Evolutionary conservation across 768 basidiomycete genomes (phyloP).

Genomic region (Imleria badia): DNA sequence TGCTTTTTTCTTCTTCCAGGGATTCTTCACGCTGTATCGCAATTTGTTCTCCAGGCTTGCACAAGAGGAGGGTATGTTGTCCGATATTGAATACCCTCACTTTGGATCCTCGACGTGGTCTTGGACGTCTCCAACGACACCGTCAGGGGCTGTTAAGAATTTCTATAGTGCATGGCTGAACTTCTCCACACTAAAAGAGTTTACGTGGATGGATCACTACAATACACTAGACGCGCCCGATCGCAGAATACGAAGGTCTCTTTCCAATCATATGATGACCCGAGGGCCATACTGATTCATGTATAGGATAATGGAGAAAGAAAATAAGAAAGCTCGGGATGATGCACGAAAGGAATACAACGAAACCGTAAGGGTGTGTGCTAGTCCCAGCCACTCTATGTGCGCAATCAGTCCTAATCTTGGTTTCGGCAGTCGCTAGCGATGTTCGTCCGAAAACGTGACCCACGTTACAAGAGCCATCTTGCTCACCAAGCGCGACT

Average conservation of each 20-base stretch:
- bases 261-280: background rate
- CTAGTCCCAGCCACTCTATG: background rate
- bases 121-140: slow-evolving; percentile 55
- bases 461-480: slow-evolving; percentile 80
- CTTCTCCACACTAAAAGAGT: slow-evolving; percentile 85
- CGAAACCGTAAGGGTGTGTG: slow-evolving; percentile 78
- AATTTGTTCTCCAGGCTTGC: slow-evolving; percentile 83
- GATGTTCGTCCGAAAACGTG: slow-evolving; percentile 79
- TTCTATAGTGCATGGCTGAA: slow-evolving; percentile 90
- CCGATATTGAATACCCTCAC: slow-evolving; percentile 62
- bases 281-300: background rate
- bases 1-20: slow-evolving; percentile 41
- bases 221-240: slow-evolving; percentile 84
- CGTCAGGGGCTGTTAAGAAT: slow-evolving; percentile 52
- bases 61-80: slow-evolving; percentile 62
- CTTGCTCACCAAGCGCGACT: slow-evolving; percentile 47
- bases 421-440: slow-evolving; percentile 55
- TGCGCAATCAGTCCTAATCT: background rate
- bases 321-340: slow-evolving; percentile 90
- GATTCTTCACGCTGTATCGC: slow-evolving; percentile 88
- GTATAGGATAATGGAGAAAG: slow-evolving; percentile 85
- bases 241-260: slow-evolving; percentile 72
- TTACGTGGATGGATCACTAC: slow-evolving; percentile 86
- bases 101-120: slow-evolving; percentile 81
- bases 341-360: slow-evolving; percentile 90